These are phyloP conservation scores for Globisporangium nunn DNA, from an alignment of 352 stramenopile species.

Conservation along the genomic window DNA sequence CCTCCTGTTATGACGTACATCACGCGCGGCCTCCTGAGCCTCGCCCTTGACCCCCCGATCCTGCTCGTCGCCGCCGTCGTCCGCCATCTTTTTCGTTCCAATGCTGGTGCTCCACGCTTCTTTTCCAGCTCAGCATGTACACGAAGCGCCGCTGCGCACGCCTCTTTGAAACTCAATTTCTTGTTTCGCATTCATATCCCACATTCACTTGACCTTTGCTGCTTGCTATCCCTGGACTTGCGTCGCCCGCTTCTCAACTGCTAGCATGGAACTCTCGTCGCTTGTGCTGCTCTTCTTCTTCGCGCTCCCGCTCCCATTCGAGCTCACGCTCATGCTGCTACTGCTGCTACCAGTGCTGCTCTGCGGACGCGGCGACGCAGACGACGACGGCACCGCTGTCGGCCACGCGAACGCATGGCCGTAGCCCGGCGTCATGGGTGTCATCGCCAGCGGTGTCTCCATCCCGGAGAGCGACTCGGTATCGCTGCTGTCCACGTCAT, in stretches of 20 bases:
- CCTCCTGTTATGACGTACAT: constrained; percentile 12
- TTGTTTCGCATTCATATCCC: too few relatives aligned
- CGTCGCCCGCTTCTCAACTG: background rate
- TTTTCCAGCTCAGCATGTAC: too few relatives aligned
- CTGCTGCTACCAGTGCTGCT: background rate
- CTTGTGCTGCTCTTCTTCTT: background rate
- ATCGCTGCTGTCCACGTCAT: constrained; percentile 7
- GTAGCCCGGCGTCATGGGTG: constrained; percentile 12
- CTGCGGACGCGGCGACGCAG: background rate
- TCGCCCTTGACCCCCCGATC: constrained; percentile 15
- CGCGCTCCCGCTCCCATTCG: background rate
- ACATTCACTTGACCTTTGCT: too few relatives aligned
- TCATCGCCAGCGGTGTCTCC: constrained; percentile 15
- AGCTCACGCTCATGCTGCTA: background rate
- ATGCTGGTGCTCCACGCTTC: too few relatives aligned
- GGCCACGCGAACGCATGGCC: constrained; percentile 11
- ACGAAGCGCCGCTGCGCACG: too few relatives aligned
- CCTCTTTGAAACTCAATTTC: too few relatives aligned
- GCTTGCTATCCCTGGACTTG: background rate
- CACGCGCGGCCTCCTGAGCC: constrained; percentile 15
- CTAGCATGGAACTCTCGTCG: background rate
- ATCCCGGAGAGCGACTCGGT: constrained; percentile 16
- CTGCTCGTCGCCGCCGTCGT: constrained; percentile 24
- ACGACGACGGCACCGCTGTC: background rate
- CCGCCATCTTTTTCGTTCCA: constrained; percentile 12